Base-by-base conservation (phyloP, 352 stramenopile species). In the Phytophthora pisi region DNA sequence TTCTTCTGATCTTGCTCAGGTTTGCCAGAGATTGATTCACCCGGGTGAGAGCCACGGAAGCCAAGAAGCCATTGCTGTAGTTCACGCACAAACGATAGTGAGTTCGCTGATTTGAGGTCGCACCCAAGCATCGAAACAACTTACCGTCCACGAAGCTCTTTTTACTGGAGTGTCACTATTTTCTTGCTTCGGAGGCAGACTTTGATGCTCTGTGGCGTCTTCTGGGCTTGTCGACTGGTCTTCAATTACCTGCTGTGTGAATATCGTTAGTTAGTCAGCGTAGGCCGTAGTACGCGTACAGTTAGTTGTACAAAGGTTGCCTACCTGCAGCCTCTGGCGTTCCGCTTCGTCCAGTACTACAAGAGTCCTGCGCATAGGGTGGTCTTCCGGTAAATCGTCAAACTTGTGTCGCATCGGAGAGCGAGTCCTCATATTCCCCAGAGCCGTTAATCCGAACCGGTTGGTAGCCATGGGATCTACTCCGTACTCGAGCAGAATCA, bases 391-490 rank as follows among this genome's bases (percentile, higher is more conserved):
- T 20, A 92, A 61, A 49, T 89, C 80, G 18, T 90, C 77, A 45
- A 92, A 88, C n/a, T 86, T 86, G 61, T 90, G 81, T 0, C 84
- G 72, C 52, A 92, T 57, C 1, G 78, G 76, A n/a, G 80, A 89
- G 36, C 82, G 74, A 23, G 77, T 88, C 68, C 81, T 84, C 51
- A 91, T 54, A 24, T 92, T 92, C 5, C 68, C 69, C 4, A 91
- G 70, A 16, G 81, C 72, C 13, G 80, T 87, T 11, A 89, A 51
- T 0, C 77, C 82, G 9, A 82, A 81, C 11, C 53, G 63, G 62
- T 92, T 92, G 18, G 56, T 77, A 11, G 59, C 58, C 43, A 84
- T 61, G 10, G 78, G 58, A 50, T 89, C 81, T 2, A 87, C 51
- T 3, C 77, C 82, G 53, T 93, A 93, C 51, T 93, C 81, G 15